Percentiles rank a stretch among this genome's conserved stretches.
phyloP scores from a whole-genome alignment of 495 filamentous ascomycete species.

The Physcia stellaris region DNA sequence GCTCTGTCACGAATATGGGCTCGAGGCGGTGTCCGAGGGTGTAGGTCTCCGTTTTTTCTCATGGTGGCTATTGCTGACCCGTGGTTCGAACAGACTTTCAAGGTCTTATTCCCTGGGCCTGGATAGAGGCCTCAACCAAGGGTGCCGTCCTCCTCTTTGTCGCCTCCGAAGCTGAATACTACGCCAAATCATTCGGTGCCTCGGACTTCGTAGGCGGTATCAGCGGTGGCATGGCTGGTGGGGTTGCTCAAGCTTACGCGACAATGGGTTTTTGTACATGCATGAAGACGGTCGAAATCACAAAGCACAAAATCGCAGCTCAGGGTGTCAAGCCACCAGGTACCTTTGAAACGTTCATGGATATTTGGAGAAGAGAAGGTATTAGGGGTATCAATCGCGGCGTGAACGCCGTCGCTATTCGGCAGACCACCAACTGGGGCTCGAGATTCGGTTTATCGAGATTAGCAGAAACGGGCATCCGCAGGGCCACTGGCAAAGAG shows the following conservation, averaged over 20 bases:
- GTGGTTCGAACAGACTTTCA: constrained; percentile 64
- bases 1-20: constrained; percentile 81
- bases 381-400: constrained; percentile 95
- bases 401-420: constrained; percentile 95
- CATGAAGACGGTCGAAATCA: constrained; percentile 99
- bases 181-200: constrained; percentile 68
- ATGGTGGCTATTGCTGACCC: not conserved
- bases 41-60: constrained; percentile 41
- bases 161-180: constrained; percentile 93
- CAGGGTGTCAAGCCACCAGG: constrained; percentile 68
- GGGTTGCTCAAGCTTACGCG: constrained; percentile 94
- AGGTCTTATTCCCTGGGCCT: constrained; percentile 99
- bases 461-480: constrained; percentile 79
- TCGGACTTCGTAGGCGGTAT: constrained; percentile 80
- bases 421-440: constrained; percentile 99
- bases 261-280: constrained; percentile 99
- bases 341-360: constrained; percentile 89
- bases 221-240: constrained; percentile 79
- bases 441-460: constrained; percentile 86
- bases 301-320: constrained; percentile 86
- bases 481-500: constrained; percentile 66
- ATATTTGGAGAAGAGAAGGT: constrained; percentile 89
- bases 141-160: constrained; percentile 98
- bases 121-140: constrained; percentile 99
- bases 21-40: constrained; percentile 88